Evolutionary conservation across 495 filamentous ascomycete species (phyloP).

Genomic region (Cryomyces antarcticus): DNA sequence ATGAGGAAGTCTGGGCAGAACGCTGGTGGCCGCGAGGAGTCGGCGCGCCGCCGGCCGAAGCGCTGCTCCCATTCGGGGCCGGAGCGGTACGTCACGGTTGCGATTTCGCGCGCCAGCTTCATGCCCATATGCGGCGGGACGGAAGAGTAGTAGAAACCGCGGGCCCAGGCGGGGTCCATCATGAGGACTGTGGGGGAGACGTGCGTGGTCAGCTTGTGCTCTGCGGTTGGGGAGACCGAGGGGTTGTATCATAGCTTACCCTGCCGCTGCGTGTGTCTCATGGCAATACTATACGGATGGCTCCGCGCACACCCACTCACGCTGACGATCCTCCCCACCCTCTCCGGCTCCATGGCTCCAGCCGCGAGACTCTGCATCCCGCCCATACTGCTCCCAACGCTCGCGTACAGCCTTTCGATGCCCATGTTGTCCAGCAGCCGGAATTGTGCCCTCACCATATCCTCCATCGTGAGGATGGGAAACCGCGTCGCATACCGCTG

Average conservation of each 20-base stretch:
- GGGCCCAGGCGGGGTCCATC: constrained; percentile 95
- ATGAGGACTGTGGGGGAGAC: constrained; percentile 43
- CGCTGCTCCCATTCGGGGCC: constrained; percentile 96
- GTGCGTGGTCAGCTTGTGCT: neutral
- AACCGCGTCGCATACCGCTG: constrained; percentile 86
- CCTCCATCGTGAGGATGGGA: constrained; percentile 86
- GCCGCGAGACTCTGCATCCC: constrained; percentile 93
- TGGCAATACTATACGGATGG: constrained; percentile 95
- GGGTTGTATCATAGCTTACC: constrained; percentile 5
- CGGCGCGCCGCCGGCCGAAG: constrained; percentile 75
- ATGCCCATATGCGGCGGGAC: constrained; percentile 89
- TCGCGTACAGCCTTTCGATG: constrained; percentile 69
- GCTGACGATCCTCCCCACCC: constrained; percentile 63
- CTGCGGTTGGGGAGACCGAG: too few relatives aligned
- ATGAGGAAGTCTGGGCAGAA: constrained; percentile 95
- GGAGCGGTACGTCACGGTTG: constrained; percentile 90
- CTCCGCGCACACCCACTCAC: constrained; percentile 89
- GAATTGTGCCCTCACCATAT: constrained; percentile 97
- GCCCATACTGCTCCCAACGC: constrained; percentile 92
- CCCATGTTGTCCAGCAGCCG: constrained; percentile 62
- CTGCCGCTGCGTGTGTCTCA: constrained; percentile 96
- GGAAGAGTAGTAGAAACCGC: constrained; percentile 83
- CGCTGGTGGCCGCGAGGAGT: constrained; percentile 67
- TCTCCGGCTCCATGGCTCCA: constrained; percentile 65
- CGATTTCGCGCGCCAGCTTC: constrained; percentile 95